phyloP scores from a whole-genome alignment of 2,329 filamentous ascomycete species.

The Grosmannia serpens region DNA sequence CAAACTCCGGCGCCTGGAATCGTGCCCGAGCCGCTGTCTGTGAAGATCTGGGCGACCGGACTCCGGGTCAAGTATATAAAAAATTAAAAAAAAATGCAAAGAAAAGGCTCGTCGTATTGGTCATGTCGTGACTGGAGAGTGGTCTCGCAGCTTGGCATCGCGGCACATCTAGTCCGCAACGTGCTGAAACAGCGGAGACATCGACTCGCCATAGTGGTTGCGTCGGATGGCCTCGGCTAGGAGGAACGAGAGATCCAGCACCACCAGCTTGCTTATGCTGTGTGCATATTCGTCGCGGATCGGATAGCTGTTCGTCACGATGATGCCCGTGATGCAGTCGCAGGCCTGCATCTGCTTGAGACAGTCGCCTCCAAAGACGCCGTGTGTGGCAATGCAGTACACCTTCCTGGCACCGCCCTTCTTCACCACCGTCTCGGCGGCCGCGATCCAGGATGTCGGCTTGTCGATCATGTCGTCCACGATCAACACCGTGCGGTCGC shows the following conservation, averaged over 20 bases:
- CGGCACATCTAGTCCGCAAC: conserved; percentile 33
- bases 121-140: neutral
- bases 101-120: neutral
- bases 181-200: conserved; percentile 58
- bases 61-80: neutral
- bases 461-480: conserved; percentile 99
- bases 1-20: conserved; percentile 2
- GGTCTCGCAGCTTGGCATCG: neutral
- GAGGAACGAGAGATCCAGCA: conserved; percentile 80
- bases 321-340: conserved; percentile 84
- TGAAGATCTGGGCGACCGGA: neutral
- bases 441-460: conserved; percentile 90
- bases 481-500: conserved; percentile 78
- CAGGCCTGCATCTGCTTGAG: conserved; percentile 84
- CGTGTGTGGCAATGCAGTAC: conserved; percentile 95
- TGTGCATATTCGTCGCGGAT: conserved; percentile 64
- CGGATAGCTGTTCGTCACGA: conserved; percentile 96
- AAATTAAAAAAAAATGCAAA: neutral
- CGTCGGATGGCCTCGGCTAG: conserved; percentile 86
- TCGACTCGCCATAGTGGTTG: conserved; percentile 91
- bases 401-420: conserved; percentile 83
- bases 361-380: conserved; percentile 81
- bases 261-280: conserved; percentile 69
- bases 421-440: conserved; percentile 93
- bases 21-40: neutral